phyloP scores from a whole-genome alignment of 495 filamentous ascomycete species.

The Aspergillus affinis region DNA sequence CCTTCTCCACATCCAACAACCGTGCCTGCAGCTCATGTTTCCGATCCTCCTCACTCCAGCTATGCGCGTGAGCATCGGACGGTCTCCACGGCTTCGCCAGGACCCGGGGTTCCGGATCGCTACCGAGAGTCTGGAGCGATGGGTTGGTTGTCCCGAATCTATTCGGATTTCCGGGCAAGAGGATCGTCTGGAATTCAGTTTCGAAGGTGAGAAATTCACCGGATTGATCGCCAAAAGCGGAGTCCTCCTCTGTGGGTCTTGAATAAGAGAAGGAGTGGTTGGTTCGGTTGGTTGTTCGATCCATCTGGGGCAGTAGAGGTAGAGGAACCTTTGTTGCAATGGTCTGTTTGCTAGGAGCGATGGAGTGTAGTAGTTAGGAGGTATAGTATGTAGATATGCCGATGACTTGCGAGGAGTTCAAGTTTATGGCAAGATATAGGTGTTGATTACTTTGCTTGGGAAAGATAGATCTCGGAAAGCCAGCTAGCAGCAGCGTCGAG shows the following conservation, averaged over 20 bases:
- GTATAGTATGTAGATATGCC: not conserved
- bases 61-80: conserved; percentile 27
- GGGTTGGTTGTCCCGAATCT: too few species aligned
- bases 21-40: conserved; percentile 36
- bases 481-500: not conserved
- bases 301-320: not conserved
- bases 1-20: conserved; percentile 27
- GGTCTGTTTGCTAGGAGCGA: too few species aligned
- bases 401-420: not conserved
- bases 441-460: not conserved
- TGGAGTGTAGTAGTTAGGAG: too few species aligned
- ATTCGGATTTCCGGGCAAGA: not conserved
- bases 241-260: not conserved
- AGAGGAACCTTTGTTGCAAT: not conserved
- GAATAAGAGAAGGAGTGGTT: not conserved
- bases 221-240: not conserved
- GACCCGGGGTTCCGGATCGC: not conserved
- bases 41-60: conserved; percentile 38
- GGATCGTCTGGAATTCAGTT: not conserved
- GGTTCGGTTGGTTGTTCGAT: not conserved
- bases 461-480: not conserved
- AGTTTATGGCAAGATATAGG: not conserved
- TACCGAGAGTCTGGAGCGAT: not conserved
- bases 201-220: not conserved
- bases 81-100: conserved; percentile 29